These are phyloP conservation scores for Hypoxylon sp. DNA, from an alignment of 2,329 filamentous ascomycete genomes.

Conservation along the genomic window DNA sequence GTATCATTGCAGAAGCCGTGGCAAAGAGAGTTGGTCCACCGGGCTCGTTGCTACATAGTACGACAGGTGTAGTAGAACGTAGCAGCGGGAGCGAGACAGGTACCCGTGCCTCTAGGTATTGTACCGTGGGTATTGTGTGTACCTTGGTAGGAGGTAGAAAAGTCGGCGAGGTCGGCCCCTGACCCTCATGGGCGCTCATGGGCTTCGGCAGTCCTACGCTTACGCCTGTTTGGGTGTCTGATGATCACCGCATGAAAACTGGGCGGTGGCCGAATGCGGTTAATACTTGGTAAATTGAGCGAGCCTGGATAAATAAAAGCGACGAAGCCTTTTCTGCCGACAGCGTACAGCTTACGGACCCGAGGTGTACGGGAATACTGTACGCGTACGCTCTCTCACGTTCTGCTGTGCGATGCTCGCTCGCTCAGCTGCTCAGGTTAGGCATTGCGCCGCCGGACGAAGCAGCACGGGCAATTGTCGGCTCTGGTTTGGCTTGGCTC, in stretches of 20 bases:
- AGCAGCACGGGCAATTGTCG: neutral
- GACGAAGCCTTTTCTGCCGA: conserved; percentile 31
- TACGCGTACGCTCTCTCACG: neutral
- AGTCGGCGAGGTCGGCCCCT: neutral
- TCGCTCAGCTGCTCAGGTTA: too few species aligned
- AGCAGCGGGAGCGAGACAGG: neutral
- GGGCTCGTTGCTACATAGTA: too few species aligned
- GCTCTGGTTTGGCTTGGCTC: neutral
- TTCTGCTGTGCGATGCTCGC: conserved; percentile 1
- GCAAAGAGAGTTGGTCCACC: conserved; percentile 6
- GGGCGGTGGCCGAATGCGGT: conserved; percentile 20
- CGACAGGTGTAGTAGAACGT: too few species aligned
- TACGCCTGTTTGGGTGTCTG: conserved; percentile 15
- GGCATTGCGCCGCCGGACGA: neutral
- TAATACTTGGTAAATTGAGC: conserved; percentile 28
- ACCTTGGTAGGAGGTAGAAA: too few species aligned
- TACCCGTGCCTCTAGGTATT: too few species aligned
- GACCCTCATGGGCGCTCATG: neutral
- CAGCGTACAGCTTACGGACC: conserved; percentile 11
- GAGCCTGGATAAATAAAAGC: conserved; percentile 35
- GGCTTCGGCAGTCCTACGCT: conserved; percentile 23
- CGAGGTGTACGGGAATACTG: conserved; percentile 8
- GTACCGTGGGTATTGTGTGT: too few species aligned
- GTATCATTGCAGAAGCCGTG: neutral
- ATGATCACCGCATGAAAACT: conserved; percentile 22